Evolutionary conservation across 1,139 yeast species (phyloP).

Genomic region (Yarrowia galli): DNA sequence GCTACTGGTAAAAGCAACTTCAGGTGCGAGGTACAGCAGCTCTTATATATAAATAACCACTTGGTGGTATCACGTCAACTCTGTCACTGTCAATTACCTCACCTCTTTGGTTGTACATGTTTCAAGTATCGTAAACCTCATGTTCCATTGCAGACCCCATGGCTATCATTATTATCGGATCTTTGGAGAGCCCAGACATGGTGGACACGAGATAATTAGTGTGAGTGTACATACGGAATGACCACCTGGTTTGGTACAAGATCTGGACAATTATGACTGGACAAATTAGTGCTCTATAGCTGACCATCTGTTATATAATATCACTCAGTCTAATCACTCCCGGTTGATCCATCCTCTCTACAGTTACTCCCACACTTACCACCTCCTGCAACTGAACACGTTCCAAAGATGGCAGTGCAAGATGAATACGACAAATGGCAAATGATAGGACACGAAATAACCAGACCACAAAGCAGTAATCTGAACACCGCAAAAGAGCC

Average conservation of each 20-base stretch:
- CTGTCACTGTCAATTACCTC: neutral
- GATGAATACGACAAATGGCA: too few relatives aligned
- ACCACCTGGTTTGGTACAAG: too few relatives aligned
- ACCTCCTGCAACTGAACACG: neutral
- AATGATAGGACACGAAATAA: neutral
- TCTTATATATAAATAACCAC: neutral
- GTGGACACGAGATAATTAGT: too few relatives aligned
- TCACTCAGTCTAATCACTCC: neutral
- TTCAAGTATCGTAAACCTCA: neutral
- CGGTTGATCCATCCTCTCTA: too few relatives aligned
- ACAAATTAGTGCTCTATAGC: neutral
- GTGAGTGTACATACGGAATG: too few relatives aligned
- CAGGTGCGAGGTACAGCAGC: neutral
- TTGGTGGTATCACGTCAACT: neutral
- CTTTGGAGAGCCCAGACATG: too few relatives aligned
- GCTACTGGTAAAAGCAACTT: neutral
- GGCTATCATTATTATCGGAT: neutral
- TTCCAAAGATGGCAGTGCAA: slow-evolving; percentile 8
- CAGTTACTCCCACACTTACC: too few relatives aligned
- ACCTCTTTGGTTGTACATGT: too few relatives aligned
- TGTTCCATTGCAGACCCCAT: slow-evolving; percentile 1
- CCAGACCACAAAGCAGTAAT: neutral
- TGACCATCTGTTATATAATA: neutral
- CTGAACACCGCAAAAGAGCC: neutral
- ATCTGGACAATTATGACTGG: too few relatives aligned